A percentile compares a stretch with the other conserved stretches of the same genome.
Conservation (phyloP, 768 basidiomycete genomes). For the Xerocomellus amylosporus region DNA sequence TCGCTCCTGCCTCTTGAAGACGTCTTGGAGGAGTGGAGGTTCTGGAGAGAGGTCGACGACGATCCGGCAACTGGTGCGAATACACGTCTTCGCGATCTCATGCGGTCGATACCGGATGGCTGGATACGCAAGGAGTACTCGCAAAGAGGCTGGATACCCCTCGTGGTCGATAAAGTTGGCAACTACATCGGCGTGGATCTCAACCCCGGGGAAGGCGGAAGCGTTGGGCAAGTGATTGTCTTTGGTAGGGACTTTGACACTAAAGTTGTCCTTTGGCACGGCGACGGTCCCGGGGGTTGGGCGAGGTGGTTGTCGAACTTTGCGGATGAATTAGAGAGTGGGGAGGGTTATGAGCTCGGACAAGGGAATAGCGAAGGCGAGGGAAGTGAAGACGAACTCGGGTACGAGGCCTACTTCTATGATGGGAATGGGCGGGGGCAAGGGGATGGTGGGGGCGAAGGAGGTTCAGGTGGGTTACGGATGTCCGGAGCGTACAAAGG, state of each 20-base stretch:
- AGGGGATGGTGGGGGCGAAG: slow-evolving; percentile 76
- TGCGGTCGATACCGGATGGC: slow-evolving; percentile 85
- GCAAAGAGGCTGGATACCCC: slow-evolving; percentile 93
- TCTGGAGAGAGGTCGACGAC: slow-evolving; percentile 92
- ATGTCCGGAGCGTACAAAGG: slow-evolving; percentile 85
- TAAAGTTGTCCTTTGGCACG: slow-evolving; percentile 92
- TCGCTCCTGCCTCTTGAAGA: slow-evolving; percentile 90
- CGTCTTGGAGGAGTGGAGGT: slow-evolving; percentile 92
- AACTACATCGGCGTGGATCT: slow-evolving; percentile 97
- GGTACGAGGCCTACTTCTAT: slow-evolving; percentile 85
- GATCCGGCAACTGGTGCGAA: slow-evolving; percentile 87
- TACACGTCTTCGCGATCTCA: slow-evolving; percentile 60
- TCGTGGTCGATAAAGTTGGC: slow-evolving; percentile 88
- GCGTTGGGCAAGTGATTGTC: slow-evolving; percentile 90
- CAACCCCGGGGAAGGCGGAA: slow-evolving; percentile 74
- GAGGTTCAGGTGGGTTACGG: slow-evolving; percentile 66
- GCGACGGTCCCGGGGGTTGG: slow-evolving; percentile 91
- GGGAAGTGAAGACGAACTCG: slow-evolving; percentile 78
- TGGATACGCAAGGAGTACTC: slow-evolving; percentile 93
- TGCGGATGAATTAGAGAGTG: slow-evolving; percentile 87
- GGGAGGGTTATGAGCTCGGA: slow-evolving; percentile 85
- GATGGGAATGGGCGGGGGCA: slow-evolving; percentile 74
- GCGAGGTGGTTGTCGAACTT: slow-evolving; percentile 90
- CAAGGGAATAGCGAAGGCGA: slow-evolving; percentile 54
- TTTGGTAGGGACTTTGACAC: slow-evolving; percentile 99